Base-by-base conservation (phyloP, 2,329 filamentous ascomycete genomes). In the Talaromyces islandicus region DNA sequence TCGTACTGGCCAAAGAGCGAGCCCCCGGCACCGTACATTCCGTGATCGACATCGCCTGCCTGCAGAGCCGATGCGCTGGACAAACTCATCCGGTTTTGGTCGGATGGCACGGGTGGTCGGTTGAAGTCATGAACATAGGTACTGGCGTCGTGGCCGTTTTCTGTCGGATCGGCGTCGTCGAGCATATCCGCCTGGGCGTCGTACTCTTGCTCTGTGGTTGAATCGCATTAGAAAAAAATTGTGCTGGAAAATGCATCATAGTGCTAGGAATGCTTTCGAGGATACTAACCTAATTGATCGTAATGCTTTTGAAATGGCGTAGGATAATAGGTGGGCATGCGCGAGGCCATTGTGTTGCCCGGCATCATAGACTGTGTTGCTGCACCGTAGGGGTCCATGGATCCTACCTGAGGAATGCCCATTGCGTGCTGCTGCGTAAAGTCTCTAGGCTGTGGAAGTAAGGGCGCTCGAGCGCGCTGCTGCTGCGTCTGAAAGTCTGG, bases 221-320 rank as follows among this genome's bases (percentile, higher is more conserved):
- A 81, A 84, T 89, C 80, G 88, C 83, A 79, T 82, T 86, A 57
- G 41, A 11, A 46, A 30, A 19, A 12, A 12, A 32, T n/a, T n/a
- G 32, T 35, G 4, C 12, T 29, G 11, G 17, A 32, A 2, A 27
- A 27, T 27, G 32, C 68, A 65, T n/a, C 27, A 9, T 48, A 71
- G 55, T 56, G 77, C 68, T 72, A 73, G 69, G 63, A 67, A 69
- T 30, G 70, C 68, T 72, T 74, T 71, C 76, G 78, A 77, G 75
- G 75, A 71, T 83, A 82, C 92, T 90, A 91, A 89, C 93, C 93
- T 75, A 97, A 86, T 81, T 96, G 91, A 76, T 95, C 90, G 77
- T 95, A 92, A 75, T 97, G 93, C 74, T 90, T 94, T 72, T 95
- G 91, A 77, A 96, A 97, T 19, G 90, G 89, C 60, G 91, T 89